Evolutionary conservation across 768 basidiomycete species (phyloP).

Genomic region (Hericium erinaceus): DNA sequence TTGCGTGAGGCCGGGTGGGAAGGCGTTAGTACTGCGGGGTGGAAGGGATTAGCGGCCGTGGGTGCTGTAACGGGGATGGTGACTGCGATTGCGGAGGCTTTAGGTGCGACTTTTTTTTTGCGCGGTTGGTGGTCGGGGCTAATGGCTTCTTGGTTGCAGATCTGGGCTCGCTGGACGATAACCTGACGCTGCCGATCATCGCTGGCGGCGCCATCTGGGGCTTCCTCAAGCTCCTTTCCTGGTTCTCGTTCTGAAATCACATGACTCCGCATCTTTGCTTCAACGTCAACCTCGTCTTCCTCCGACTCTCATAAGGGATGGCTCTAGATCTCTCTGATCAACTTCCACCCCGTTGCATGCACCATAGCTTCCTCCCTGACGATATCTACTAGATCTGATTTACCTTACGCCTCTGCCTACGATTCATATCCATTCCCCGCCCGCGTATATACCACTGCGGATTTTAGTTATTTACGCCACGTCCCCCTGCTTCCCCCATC

Average conservation of each 20-base stretch:
- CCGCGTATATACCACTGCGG: too few relatives aligned
- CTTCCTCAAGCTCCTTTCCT: conserved; percentile 35
- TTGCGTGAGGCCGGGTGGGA: conserved; percentile 12
- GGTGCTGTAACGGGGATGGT: conserved; percentile 65
- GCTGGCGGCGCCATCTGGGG: conserved; percentile 66
- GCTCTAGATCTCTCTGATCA: not conserved
- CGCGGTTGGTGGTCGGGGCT: not conserved
- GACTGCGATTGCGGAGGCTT: conserved; percentile 79
- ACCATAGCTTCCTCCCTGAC: not conserved
- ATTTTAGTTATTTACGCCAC: too few relatives aligned
- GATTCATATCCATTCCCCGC: too few relatives aligned
- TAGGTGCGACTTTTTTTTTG: conserved; percentile 46
- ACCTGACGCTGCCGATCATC: conserved; percentile 82
- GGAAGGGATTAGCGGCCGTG: conserved; percentile 44
- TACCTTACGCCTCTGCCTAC: too few relatives aligned
- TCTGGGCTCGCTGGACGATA: conserved; percentile 79
- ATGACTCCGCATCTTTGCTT: too few relatives aligned
- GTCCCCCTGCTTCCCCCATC: too few relatives aligned
- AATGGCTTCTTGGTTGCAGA: conserved; percentile 34
- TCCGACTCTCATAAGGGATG: not conserved
- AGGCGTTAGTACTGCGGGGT: conserved; percentile 27
- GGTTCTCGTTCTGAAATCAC: conserved; percentile 17
- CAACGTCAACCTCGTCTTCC: not conserved
- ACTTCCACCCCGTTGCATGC: not conserved
- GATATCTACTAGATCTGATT: too few relatives aligned